Conservation (phyloP, 2,329 filamentous ascomycete genomes). For the Dryadomyces quercus-mongolicae region DNA sequence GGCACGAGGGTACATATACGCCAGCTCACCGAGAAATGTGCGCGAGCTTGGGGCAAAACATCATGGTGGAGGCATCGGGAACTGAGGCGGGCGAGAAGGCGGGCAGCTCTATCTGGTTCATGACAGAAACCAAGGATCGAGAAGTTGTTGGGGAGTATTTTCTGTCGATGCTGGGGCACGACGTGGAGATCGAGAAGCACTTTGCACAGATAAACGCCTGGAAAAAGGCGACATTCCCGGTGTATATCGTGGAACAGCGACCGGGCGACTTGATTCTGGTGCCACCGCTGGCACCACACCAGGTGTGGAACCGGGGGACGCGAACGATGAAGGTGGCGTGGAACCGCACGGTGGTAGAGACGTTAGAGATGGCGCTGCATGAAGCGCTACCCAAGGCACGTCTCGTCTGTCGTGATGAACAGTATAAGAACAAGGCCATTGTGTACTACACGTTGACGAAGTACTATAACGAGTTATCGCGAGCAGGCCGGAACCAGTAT, state of each 20-base stretch:
- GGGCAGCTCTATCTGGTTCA: slow-evolving; percentile 95
- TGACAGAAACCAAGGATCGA: slow-evolving; percentile 92
- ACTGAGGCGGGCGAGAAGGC: slow-evolving; percentile 62
- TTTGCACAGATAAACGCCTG: slow-evolving; percentile 93
- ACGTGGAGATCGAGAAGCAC: slow-evolving; percentile 93
- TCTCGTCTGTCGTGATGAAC: slow-evolving; percentile 89
- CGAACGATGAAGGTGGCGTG: slow-evolving; percentile 95
- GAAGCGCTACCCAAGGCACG: slow-evolving; percentile 83
- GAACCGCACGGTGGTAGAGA: slow-evolving; percentile 92
- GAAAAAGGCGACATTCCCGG: slow-evolving; percentile 87
- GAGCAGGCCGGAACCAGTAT: slow-evolving; percentile 34
- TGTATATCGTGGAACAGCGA: slow-evolving; percentile 84
- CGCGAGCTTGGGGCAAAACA: slow-evolving; percentile 87
- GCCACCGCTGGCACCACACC: slow-evolving; percentile 84
- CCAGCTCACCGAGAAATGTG: slow-evolving; percentile 97
- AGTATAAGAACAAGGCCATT: slow-evolving; percentile 98
- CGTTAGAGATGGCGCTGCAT: slow-evolving; percentile 69
- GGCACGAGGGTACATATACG: slow-evolving; percentile 94
- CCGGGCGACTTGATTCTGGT: slow-evolving; percentile 89
- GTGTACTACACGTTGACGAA: slow-evolving; percentile 77
- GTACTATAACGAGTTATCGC: slow-evolving; percentile 53
- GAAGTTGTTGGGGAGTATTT: slow-evolving; percentile 89
- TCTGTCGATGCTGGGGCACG: slow-evolving; percentile 81
- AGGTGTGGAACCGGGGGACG: slow-evolving; percentile 96
- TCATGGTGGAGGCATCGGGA: slow-evolving; percentile 88